These are phyloP conservation scores for Dipodascus albidus DNA, from an alignment of 805 yeast species.

Conservation along the genomic window DNA sequence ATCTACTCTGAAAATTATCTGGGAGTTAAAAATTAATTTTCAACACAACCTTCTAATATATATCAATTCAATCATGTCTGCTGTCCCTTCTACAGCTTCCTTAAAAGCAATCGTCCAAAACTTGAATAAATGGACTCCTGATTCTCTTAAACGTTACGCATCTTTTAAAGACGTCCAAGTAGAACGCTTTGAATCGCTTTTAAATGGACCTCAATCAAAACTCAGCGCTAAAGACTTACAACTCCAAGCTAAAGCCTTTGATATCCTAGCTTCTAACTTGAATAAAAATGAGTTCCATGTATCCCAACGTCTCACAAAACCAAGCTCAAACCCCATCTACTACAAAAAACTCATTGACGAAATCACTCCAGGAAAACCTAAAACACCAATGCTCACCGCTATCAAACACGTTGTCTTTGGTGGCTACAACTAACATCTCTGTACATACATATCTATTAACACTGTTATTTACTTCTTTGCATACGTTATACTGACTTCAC, in stretches of 20 bases:
- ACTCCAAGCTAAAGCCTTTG: conserved; percentile 17
- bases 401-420: conserved; percentile 70
- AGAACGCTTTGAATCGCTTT: conserved; percentile 26
- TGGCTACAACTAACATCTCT: conserved; percentile 18
- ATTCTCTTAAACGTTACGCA: conserved; percentile 34
- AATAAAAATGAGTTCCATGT: conserved; percentile 17
- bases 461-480: conserved; percentile 22
- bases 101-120: conserved; percentile 16
- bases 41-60: too few relatives aligned
- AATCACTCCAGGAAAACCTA: conserved; percentile 60
- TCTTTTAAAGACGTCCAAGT: conserved; percentile 38
- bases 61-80: neutral
- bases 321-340: conserved; percentile 79
- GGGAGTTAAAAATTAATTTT: too few relatives aligned
- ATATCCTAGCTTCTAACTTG: conserved; percentile 11
- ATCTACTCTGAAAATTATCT: too few relatives aligned
- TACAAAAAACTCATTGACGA: conserved; percentile 62
- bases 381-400: conserved; percentile 48
- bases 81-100: conserved; percentile 2
- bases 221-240: conserved; percentile 17
- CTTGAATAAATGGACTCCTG: conserved; percentile 26
- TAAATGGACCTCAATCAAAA: conserved; percentile 11
- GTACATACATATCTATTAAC: neutral
- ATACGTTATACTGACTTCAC: conserved; percentile 19
- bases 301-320: conserved; percentile 48